These are phyloP conservation scores for Penicillium hesseltinei DNA, from an alignment of 2,329 filamentous ascomycete genomes.

Conservation along the genomic window DNA sequence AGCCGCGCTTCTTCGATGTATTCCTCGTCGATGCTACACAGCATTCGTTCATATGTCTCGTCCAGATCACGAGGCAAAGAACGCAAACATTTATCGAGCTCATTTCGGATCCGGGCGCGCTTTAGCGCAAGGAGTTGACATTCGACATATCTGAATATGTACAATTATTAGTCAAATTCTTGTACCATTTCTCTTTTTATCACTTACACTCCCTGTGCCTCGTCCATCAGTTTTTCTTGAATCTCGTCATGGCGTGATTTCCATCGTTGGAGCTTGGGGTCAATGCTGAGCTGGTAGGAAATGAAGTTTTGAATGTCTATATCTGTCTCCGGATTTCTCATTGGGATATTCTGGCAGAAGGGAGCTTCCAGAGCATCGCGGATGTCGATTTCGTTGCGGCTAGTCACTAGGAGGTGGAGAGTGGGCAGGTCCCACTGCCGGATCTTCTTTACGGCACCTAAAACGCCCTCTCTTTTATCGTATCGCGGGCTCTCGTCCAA, in stretches of 20 bases:
- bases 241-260: conserved; percentile 13
- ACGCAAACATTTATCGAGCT: conserved; percentile 24
- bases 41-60: conserved; percentile 32
- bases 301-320: conserved; percentile 25
- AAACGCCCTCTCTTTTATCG: conserved; percentile 4
- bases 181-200: not conserved
- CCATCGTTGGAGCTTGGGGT: conserved; percentile 18
- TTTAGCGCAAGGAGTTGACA: conserved; percentile 25
- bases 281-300: conserved; percentile 13
- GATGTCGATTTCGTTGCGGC: conserved; percentile 18
- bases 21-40: conserved; percentile 21
- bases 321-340: conserved; percentile 15
- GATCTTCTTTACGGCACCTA: not conserved
- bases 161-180: conserved; percentile 4
- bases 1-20: conserved; percentile 23
- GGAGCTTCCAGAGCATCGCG: not conserved
- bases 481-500: conserved; percentile 17
- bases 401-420: conserved; percentile 28
- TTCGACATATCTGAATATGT: conserved; percentile 32
- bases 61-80: conserved; percentile 28
- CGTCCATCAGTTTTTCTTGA: not conserved
- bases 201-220: conserved; percentile 14
- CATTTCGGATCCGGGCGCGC: conserved; percentile 13
- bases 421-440: conserved; percentile 12
- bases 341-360: not conserved